These are phyloP conservation scores for Isochrysis galbana DNA, from an alignment of 78 protist species.

Conservation along the genomic window DNA sequence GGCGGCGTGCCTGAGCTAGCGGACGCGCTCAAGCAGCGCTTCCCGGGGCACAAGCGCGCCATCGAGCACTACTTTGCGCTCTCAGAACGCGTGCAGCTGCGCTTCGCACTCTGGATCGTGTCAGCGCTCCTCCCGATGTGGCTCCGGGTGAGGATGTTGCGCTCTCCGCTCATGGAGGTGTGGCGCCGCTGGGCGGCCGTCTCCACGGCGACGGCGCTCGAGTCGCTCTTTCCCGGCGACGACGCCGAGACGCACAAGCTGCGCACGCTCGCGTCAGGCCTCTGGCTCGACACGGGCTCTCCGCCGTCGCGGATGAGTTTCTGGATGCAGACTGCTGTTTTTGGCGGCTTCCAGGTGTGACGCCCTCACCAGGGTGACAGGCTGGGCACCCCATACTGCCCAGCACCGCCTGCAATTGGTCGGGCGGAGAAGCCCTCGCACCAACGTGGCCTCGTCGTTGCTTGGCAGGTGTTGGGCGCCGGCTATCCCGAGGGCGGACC, in stretches of 20 bases:
- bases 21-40: background rate
- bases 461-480: no score
- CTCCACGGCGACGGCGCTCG: background rate
- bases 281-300: background rate
- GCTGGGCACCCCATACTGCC: no score
- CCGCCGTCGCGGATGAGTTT: background rate
- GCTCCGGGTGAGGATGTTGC: background rate
- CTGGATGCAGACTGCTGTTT: background rate
- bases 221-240: background rate
- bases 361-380: no score
- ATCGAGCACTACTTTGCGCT: background rate
- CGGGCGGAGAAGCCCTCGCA: no score
- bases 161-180: background rate
- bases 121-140: background rate
- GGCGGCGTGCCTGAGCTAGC: background rate
- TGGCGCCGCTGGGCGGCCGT: slow-evolving; percentile 2
- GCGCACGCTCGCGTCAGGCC: no score
- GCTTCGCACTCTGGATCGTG: background rate
- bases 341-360: background rate
- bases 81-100: background rate
- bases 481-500: slow-evolving; percentile 27
- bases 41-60: background rate
- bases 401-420: no score
- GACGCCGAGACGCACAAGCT: background rate
- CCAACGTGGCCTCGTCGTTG: no score